Conservation (phyloP, 2,329 filamentous ascomycete species). For the Chaetothyriales sp. region DNA sequence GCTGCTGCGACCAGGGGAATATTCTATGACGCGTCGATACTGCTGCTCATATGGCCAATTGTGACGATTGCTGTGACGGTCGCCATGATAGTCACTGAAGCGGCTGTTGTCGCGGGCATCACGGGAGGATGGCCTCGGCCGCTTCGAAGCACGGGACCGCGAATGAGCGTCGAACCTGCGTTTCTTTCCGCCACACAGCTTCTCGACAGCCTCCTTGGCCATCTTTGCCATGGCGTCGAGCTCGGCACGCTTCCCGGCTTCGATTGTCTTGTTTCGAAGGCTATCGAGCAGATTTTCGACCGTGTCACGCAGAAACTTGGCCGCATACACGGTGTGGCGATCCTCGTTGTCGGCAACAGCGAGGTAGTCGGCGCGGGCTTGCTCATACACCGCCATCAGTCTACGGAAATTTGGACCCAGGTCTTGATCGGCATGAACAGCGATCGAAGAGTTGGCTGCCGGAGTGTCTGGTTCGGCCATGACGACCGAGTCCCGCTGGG, state of each 20-base stretch:
- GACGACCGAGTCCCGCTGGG: too few relatives aligned
- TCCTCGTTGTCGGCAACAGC: slow-evolving; percentile 17
- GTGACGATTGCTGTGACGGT: neutral
- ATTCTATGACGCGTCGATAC: neutral
- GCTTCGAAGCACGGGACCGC: too few relatives aligned
- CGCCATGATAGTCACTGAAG: neutral
- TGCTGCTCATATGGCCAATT: neutral
- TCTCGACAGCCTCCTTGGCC: slow-evolving; percentile 24
- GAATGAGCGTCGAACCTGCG: slow-evolving; percentile 24
- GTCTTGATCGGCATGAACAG: neutral
- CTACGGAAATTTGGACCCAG: slow-evolving; percentile 16
- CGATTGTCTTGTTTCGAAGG: slow-evolving; percentile 16
- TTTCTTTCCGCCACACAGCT: slow-evolving; percentile 27
- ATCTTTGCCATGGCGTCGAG: slow-evolving; percentile 23
- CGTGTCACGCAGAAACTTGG: slow-evolving; percentile 31
- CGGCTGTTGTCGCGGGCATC: neutral
- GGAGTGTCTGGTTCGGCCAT: too few relatives aligned
- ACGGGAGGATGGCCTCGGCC: too few relatives aligned
- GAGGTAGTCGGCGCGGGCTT: slow-evolving; percentile 27
- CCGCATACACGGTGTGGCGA: slow-evolving; percentile 18
- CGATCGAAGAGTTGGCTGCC: neutral
- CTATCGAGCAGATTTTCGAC: slow-evolving; percentile 29
- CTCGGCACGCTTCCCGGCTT: slow-evolving; percentile 23
- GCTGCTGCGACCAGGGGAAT: neutral
- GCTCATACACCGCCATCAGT: slow-evolving; percentile 23